Evolutionary conservation across 352 stramenopile species (phyloP).

Genomic region (Phytophthora aleatoria): DNA sequence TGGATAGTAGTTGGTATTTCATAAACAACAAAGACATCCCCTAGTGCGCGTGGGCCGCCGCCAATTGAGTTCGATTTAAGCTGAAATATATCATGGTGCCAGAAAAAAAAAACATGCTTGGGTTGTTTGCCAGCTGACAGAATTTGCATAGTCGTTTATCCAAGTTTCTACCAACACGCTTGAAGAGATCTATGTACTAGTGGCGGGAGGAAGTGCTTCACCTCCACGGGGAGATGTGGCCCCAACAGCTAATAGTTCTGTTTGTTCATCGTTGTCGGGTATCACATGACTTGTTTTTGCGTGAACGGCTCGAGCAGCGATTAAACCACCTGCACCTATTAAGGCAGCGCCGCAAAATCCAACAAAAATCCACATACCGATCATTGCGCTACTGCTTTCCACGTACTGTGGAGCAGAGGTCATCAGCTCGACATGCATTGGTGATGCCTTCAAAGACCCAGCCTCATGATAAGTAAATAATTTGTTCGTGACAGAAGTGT

Average conservation of each 20-base stretch:
- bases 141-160: too few species aligned
- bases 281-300: constrained; percentile 52
- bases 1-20: background rate
- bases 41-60: too few species aligned
- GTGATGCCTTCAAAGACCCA: constrained; percentile 49
- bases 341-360: constrained; percentile 51
- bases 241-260: constrained; percentile 26
- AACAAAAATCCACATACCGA: constrained; percentile 72
- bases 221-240: constrained; percentile 19
- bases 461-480: constrained; percentile 53
- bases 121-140: background rate
- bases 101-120: too few species aligned
- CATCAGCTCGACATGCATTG: constrained; percentile 54
- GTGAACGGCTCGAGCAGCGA: constrained; percentile 41
- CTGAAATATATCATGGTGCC: too few species aligned
- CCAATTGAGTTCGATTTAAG: too few species aligned
- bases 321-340: constrained; percentile 32
- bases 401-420: constrained; percentile 45
- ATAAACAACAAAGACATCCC: background rate
- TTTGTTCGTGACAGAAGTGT: constrained; percentile 48
- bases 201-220: constrained; percentile 10
- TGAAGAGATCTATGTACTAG: constrained; percentile 9
- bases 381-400: constrained; percentile 39
- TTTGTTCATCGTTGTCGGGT: constrained; percentile 34
- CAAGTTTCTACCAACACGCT: background rate